A percentile compares a stretch with the other conserved stretches of the same genome.
Evolutionary conservation across 306 rosid genomes (phyloP).

Genomic region (Luffa aegyptiaca): DNA sequence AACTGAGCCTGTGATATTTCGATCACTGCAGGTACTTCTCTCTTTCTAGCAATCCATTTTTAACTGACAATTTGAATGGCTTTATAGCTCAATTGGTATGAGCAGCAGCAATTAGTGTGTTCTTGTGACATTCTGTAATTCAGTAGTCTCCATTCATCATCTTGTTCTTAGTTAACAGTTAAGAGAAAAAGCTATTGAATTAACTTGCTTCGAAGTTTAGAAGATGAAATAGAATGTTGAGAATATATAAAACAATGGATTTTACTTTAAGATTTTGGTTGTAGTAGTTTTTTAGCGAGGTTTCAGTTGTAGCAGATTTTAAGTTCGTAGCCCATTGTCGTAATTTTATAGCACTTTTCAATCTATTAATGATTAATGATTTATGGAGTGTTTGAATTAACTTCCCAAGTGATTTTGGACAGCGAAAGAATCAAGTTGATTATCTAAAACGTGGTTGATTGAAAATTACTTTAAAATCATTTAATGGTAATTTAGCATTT

Average conservation of each 20-base stretch:
- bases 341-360: not conserved
- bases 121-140: not conserved
- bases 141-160: not conserved
- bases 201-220: not conserved
- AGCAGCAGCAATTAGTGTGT: not conserved
- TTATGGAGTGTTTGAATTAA: not conserved
- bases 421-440: not conserved
- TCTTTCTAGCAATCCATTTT: not conserved
- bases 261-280: not conserved
- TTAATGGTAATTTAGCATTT: no score
- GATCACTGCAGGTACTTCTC: conserved; percentile 73
- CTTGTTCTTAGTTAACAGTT: not conserved
- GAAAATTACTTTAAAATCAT: no score
- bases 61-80: not conserved
- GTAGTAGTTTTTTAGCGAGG: not conserved
- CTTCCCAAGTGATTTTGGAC: not conserved
- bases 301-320: not conserved
- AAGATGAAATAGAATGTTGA: not conserved
- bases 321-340: not conserved
- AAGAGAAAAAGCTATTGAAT: not conserved
- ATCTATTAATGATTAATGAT: not conserved
- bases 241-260: not conserved
- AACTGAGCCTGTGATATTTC: conserved; percentile 74
- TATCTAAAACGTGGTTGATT: no score
- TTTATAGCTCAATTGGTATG: not conserved